These are phyloP conservation scores for maize (Zea mays) DNA, from an alignment of 176 grass and related monocot genomes.

Conservation along the genomic window Zm-B73-REFERENCE-NAM-5.0 NC_050104.1:28856001-28856500, in stretches of 20 bases:
- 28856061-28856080: background rate
- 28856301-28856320: conserved; percentile 53
- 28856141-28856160: background rate
- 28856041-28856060: background rate
- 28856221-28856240: background rate
- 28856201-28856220: conserved; percentile 19
- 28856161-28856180: conserved; percentile 7
- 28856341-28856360: background rate
- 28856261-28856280: conserved; percentile 70
- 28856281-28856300: conserved; percentile 71
- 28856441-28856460: conserved; percentile 65
- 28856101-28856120: background rate
- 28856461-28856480: conserved; percentile 72
- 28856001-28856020: background rate
- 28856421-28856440: conserved; percentile 70
- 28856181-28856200: conserved; percentile 28
- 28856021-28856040: background rate
- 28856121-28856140: background rate
- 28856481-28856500: conserved; percentile 84
- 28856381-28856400: background rate
- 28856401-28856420: background rate
- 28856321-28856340: background rate
- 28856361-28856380: too few relatives aligned
- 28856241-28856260: conserved; percentile 88
- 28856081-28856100: background rate